Evolutionary conservation across 768 basidiomycete species (phyloP).

Genomic region (Trametes coccinea): DNA sequence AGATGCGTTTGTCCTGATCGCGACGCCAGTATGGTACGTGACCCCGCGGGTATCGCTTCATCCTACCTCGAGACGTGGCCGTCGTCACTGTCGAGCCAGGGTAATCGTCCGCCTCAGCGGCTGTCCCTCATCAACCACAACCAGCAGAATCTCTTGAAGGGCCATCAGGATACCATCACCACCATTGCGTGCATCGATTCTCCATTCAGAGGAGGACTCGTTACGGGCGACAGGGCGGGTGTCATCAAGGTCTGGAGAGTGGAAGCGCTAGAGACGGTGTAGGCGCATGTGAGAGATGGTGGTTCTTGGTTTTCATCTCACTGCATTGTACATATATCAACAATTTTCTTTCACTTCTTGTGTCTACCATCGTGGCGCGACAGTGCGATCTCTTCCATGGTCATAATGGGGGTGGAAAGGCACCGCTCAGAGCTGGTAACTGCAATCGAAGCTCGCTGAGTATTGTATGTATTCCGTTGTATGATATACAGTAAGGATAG

Average conservation of each 20-base stretch:
- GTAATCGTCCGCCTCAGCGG: constrained; percentile 70
- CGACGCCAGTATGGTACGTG: constrained; percentile 33
- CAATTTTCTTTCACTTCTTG: no score
- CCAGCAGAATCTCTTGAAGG: constrained; percentile 80
- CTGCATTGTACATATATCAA: no score
- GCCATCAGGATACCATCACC: constrained; percentile 90
- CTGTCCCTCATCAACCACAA: constrained; percentile 78
- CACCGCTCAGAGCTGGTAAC: no score
- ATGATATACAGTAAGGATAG: no score
- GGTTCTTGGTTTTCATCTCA: no score
- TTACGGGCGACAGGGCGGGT: constrained; percentile 90
- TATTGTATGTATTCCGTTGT: no score
- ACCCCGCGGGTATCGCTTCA: constrained; percentile 46
- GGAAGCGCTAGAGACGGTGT: constrained; percentile 40
- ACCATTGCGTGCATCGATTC: constrained; percentile 86
- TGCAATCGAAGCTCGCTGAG: no score
- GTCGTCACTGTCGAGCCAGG: constrained; percentile 44
- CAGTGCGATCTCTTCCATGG: no score
- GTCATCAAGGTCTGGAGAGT: constrained; percentile 90
- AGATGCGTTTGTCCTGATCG: no score
- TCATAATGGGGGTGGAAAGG: no score
- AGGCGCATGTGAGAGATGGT: neutral
- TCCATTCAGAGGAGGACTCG: constrained; percentile 87
- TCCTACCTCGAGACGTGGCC: constrained; percentile 68
- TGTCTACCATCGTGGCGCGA: no score